Percentiles rank a stretch among this genome's conserved stretches.
phyloP scores from a whole-genome alignment of 805 yeast species.

The Barnettozyma populi region DNA sequence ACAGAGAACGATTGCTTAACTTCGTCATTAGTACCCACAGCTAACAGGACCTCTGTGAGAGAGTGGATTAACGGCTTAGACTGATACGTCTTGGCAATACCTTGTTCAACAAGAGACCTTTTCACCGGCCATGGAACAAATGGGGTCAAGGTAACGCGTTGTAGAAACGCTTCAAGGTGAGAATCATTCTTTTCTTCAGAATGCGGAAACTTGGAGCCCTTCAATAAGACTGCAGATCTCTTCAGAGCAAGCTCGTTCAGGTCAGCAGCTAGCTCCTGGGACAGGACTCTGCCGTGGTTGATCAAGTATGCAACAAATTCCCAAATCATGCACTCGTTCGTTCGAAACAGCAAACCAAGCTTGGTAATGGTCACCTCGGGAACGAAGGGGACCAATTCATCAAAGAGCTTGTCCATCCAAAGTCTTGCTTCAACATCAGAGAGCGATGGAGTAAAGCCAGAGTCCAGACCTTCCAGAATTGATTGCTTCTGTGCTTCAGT shows the following conservation, averaged over 20 bases:
- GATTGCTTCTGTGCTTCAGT: slow-evolving; percentile 1
- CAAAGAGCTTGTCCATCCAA: slow-evolving; percentile 18
- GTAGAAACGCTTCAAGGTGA: slow-evolving; percentile 29
- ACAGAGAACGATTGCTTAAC: slow-evolving; percentile 34
- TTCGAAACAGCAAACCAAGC: slow-evolving; percentile 5
- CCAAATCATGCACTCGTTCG: slow-evolving; percentile 11
- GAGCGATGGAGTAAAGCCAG: slow-evolving; percentile 10
- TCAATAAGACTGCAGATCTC: slow-evolving; percentile 17
- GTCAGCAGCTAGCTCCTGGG: slow-evolving; percentile 4
- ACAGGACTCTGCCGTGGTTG: background rate
- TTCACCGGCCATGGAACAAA: slow-evolving; percentile 16
- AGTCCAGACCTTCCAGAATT: slow-evolving; percentile 13
- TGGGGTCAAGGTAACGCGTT: slow-evolving; percentile 19
- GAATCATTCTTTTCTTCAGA: slow-evolving; percentile 33
- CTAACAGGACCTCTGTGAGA: slow-evolving; percentile 31
- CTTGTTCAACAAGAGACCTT: slow-evolving; percentile 25
- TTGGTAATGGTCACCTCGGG: slow-evolving; percentile 1
- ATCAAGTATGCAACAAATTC: slow-evolving; percentile 1
- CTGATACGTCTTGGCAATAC: slow-evolving; percentile 43
- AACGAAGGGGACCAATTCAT: slow-evolving; percentile 2
- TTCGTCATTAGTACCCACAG: slow-evolving; percentile 18
- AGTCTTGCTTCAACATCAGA: slow-evolving; percentile 18
- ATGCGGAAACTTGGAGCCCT: slow-evolving; percentile 36
- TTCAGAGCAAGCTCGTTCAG: slow-evolving; percentile 9
- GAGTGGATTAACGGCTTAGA: slow-evolving; percentile 30